Base-by-base conservation (phyloP, 768 basidiomycete species). In the Lentinula sp. region DNA sequence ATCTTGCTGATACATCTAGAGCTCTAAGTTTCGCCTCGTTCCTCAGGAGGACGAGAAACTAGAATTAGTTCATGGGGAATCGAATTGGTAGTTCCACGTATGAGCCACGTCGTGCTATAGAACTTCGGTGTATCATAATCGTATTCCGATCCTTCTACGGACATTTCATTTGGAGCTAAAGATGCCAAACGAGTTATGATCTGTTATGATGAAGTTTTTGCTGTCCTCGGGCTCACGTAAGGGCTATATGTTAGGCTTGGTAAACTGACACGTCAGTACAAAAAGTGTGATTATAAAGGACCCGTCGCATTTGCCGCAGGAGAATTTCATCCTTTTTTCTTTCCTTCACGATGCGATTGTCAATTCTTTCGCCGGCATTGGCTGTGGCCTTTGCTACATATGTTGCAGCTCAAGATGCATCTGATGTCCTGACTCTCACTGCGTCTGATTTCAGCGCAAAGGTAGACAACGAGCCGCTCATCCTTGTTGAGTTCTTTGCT, bases 401-500 rank as follows among this genome's bases (percentile, higher is more conserved):
- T 70, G 84, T 79, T 65, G 68, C 78, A 61, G 86, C 83, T 59
- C 51, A 84, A 43, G 77, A 71, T 11, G 77, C 84, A 31, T 90
- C 90, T 2, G 96, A 98, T 73, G 95, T 99, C 64, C 63, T 94
- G 52, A 87, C 78, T 71, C 77, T 98, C 63, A 91, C 85, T 32
- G 73, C 85, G 46, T 73, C 78, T 64, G 84, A 79, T 68, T 95
- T 97, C 71, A 82, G 88, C 65, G 74, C 80, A 34, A 71, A 80
- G 61, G 84, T 95, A 61, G 75, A 79, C 63, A 72, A 78, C 3
- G 91, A 93, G 69, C 71, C 86, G 18, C 76, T 96, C 64, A 85
- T 93, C 63, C 82, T 98, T 34, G 91, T 98, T 63, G 96, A 98
- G 80, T 98, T 95, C 86, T 96, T 92, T 70, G 91, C 92, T 31